Base-by-base conservation (phyloP, 164 flowering plant genomes). In the Chimonanthus praecox region DNA sequence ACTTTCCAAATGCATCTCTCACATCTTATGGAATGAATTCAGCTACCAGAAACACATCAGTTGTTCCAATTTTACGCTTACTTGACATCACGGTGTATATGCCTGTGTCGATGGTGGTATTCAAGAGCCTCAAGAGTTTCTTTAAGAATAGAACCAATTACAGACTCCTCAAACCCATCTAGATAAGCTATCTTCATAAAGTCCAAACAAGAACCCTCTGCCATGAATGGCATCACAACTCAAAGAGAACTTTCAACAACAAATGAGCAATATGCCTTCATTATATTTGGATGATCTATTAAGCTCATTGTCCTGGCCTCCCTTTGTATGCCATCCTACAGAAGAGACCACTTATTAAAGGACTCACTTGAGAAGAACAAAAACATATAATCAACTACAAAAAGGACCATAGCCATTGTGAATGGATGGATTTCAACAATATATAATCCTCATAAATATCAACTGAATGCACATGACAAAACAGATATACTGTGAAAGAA, bases 31-130 rank as follows among this genome's bases (percentile, higher is more conserved):
- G 33, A 21, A 21, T 21, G 33, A 21, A 21, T 21, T 21, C 33
- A 21, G 33, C 33, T 21, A 21, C 33, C 33, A 21, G 33, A 21
- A 21, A 21, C 33, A 21, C 33, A 21, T 21, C 33, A 21, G 33
- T 21, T 21, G 33, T 21, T 21, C 33, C 33, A 21, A 21, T 21
- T 21, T 21, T 21, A 21, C 0, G 15, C 5, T 54, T 10, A 95
- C 99, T 95, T 95, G 67, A 95, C 97, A 80, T 95, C 99, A 79
- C 99, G 87, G 75, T 93, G 98, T 64, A 96, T 96, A 76, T 89
- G 97, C 46, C 99, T 98, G 33, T 94, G 94, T 58, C 82, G 71
- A 86, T 94, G 99, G 78, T 94, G 97, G 82, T 96, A 92, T 61
- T 82, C 92, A 80, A 96, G 94, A 78, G 97, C 99, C 84, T 85